phyloP scores from a whole-genome alignment of 2,329 filamentous ascomycete species.

The Neonectria sp. region DNA sequence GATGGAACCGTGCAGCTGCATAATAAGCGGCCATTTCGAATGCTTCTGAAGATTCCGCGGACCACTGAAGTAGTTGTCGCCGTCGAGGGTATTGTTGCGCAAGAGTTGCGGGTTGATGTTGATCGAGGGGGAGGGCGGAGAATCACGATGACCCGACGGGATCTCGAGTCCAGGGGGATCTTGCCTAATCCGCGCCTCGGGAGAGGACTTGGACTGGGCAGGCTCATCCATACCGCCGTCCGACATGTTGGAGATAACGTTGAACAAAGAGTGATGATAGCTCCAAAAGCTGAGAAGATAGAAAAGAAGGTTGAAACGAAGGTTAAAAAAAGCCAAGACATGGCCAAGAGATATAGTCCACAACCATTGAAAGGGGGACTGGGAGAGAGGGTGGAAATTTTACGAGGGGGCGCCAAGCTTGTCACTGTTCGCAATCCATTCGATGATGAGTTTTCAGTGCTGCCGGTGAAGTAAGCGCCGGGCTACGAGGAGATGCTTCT shows the following conservation, averaged over 20 bases:
- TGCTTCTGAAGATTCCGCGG: constrained; percentile 79
- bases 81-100: constrained; percentile 50
- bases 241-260: constrained; percentile 2
- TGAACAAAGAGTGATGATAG: background rate
- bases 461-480: background rate
- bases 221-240: background rate
- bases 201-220: constrained; percentile 1
- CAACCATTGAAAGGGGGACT: background rate
- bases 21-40: constrained; percentile 81
- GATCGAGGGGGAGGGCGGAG: background rate
- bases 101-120: constrained; percentile 2
- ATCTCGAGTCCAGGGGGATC: background rate
- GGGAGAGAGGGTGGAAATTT: background rate
- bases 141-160: constrained; percentile 1
- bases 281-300: background rate
- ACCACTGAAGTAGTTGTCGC: constrained; percentile 73
- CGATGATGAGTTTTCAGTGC: background rate
- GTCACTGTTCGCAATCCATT: background rate
- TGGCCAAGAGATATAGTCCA: constrained; percentile 3
- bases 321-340: background rate
- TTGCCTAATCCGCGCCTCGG: constrained; percentile 1
- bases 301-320: constrained; percentile 2
- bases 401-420: constrained; percentile 1
- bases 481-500: constrained; percentile 1
- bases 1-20: constrained; percentile 82